Evolutionary conservation across 768 basidiomycete genomes (phyloP).

Genomic region (Cantharellus anzutake): DNA sequence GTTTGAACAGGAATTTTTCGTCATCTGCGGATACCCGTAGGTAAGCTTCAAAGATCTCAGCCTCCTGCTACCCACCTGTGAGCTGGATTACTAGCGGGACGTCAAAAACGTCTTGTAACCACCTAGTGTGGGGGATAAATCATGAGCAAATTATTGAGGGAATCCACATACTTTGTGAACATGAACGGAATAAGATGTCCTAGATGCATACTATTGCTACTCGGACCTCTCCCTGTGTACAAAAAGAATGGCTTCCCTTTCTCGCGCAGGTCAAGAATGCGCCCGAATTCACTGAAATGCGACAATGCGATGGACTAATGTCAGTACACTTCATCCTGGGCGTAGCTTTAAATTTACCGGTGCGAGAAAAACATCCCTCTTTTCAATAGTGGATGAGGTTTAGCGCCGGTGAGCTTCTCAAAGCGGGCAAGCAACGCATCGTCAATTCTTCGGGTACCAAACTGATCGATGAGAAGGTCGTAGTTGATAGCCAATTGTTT

Average conservation of each 20-base stretch:
- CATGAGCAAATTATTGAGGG: not conserved
- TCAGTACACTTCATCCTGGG: not conserved
- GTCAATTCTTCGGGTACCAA: slow-evolving; percentile 77
- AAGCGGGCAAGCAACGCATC: slow-evolving; percentile 65
- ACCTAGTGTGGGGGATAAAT: slow-evolving; percentile 29
- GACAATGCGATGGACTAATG: not conserved
- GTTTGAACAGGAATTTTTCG: slow-evolving; percentile 98
- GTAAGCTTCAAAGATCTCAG: not conserved
- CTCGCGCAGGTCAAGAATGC: slow-evolving; percentile 87
- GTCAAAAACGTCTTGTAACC: slow-evolving; percentile 92
- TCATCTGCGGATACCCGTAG: slow-evolving; percentile 39
- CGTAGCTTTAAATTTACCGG: slow-evolving; percentile 35
- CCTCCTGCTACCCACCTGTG: slow-evolving; percentile 37
- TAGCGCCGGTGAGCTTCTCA: slow-evolving; percentile 73
- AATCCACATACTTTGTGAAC: slow-evolving; percentile 68
- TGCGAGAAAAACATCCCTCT: slow-evolving; percentile 97
- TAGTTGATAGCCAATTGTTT: slow-evolving; percentile 91
- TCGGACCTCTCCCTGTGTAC: slow-evolving; percentile 94
- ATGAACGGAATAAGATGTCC: slow-evolving; percentile 96
- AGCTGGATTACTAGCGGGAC: slow-evolving; percentile 90
- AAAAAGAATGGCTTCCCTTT: slow-evolving; percentile 94
- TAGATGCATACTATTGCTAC: slow-evolving; percentile 91
- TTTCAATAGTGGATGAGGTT: slow-evolving; percentile 73
- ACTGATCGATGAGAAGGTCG: slow-evolving; percentile 83
- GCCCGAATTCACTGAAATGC: slow-evolving; percentile 61